Evolutionary conservation across 2,329 filamentous ascomycete genomes (phyloP), one percentile per base, ranked within the genome.

Genomic region (Madurella fahalii): DNA sequence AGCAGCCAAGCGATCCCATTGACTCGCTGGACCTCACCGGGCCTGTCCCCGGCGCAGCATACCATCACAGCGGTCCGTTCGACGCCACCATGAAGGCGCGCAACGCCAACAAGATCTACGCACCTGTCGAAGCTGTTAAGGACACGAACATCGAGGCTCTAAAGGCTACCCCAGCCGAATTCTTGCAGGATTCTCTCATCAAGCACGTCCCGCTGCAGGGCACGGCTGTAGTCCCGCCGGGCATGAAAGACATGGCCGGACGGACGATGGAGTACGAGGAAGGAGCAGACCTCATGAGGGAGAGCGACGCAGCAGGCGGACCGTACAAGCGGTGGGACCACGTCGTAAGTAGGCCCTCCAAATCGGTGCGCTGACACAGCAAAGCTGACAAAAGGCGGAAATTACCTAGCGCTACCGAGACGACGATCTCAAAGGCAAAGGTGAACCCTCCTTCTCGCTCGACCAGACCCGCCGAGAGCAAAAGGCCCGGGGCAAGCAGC

Each of bases 11-110:
- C 1, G 92, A 97, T 69, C 77, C 79, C 9, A 94, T 97, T 64
- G 93, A 96, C 68, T 75, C 77, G 5, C 82, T 97, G 1, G 93
- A 96, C 67, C 78, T 75, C 50, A 74, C 79, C 3, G 63, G 59
- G 5, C 61, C 61, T 2, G 70, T 80, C n/a, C 70, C 78, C 40
- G 80, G 81, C 48, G 79, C 78, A 16, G 72, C 79, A 2, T 96
- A 95, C 70, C 93, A 96, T 69, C 93, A 97, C 65, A 89, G 87
- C 60, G 92, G 93, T 0, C 93, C 93, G 0, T 97, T 89, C 63
- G 93, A 97, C 68, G 90, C 92, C 9, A 87, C 89, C 2, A 77
- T 90, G 50, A 76, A 86, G 1, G 82, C 87, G 12, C 81, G 89
- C 46, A 96, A 96, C 72, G 77, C 73, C 4, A 77, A 83, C 63